Base-by-base conservation (phyloP, 1,284 basidiomycete species). In the Heterobasidion parviporum region DNA sequence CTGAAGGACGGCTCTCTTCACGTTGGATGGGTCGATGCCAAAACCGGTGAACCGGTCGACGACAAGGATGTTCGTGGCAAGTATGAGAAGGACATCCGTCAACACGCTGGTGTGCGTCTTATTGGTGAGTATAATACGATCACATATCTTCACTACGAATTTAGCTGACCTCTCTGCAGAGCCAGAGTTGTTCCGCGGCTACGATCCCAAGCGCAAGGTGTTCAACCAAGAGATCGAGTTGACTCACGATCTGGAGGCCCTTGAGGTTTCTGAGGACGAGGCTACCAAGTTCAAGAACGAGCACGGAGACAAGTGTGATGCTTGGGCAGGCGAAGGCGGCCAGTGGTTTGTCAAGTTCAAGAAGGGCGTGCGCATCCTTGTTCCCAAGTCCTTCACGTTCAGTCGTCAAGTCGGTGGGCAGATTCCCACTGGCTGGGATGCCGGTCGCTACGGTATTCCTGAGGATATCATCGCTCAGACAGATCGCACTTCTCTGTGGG, bases 261-360 rank as follows among this genome's bases (percentile, higher is more conserved):
- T 99, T 60, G 96, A 99, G 74, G 90, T 96, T 33, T 83, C 92
- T 14, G 85, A 91, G 57, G 83, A 84, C 43, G 97, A 99, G 65
- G 96, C 96, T 10, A 80, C 89, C 63, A 95, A 93, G 68, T 98
- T 97, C 85, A 96, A 97, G 77, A 81, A 89, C 60, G 93, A 98
- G 71, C 97, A 99, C 68, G 94, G 92, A 58, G 94, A 96, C 66
- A 96, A 94, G 69, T 96, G 94, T 68, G 94, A 99, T 67, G 84
- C 92, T 64, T 98, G 94, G 93, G 87, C 85, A 8, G 87, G 84
- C 49, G 88, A 89, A 64, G 89, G 90, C 16, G 93, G 91, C 38
- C 92, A 95, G 67, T 98, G 91, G 91, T 94, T 92, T 64, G 94
- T 95, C 67, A 97, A 98, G 74, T 89, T 99, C 80, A 98, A 98